phyloP scores from a whole-genome alignment of 805 yeast genomes.

The Candida maris region DNA sequence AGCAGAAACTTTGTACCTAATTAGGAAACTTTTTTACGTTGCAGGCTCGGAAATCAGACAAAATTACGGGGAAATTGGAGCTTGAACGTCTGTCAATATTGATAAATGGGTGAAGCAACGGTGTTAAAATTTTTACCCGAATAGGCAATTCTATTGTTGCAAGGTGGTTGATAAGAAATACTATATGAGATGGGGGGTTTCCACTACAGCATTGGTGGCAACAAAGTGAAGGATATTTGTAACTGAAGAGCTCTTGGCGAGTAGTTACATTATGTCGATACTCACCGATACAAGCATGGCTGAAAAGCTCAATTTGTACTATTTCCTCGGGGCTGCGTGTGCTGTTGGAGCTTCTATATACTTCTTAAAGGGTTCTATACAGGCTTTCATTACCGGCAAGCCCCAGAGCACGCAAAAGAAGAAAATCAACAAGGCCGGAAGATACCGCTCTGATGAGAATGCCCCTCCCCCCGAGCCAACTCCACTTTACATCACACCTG shows the following conservation, averaged over 20 bases:
- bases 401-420: slow-evolving; percentile 2
- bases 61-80: background rate
- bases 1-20: background rate
- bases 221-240: background rate
- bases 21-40: background rate
- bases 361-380: slow-evolving; percentile 16
- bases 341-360: slow-evolving; percentile 19
- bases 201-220: background rate
- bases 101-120: slow-evolving; percentile 5
- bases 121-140: slow-evolving; percentile 18
- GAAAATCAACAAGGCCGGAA: slow-evolving; percentile 11
- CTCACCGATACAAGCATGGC: too few species aligned
- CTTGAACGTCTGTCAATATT: slow-evolving; percentile 5
- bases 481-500: slow-evolving; percentile 63
- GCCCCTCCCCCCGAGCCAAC: slow-evolving; percentile 45
- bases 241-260: background rate
- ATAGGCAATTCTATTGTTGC: slow-evolving; percentile 10
- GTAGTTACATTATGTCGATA: too few species aligned
- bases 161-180: slow-evolving; percentile 1
- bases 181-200: background rate
- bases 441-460: slow-evolving; percentile 21
- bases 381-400: slow-evolving; percentile 3
- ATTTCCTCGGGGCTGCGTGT: slow-evolving; percentile 21
- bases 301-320: slow-evolving; percentile 11
- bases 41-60: background rate